Base-by-base conservation (phyloP, 148 eudicot genomes). In the Rhododendron molle region DNA sequence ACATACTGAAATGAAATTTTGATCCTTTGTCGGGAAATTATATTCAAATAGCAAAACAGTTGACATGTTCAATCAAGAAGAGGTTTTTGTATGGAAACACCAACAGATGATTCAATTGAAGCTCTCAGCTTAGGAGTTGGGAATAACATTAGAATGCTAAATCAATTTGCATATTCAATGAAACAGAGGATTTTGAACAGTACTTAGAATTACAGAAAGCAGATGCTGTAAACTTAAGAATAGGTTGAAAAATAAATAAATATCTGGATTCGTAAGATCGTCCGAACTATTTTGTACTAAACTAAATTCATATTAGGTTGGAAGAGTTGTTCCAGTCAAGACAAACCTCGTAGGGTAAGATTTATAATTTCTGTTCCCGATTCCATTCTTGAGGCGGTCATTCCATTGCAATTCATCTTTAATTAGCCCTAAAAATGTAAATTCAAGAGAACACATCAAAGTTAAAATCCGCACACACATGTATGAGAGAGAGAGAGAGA, bases 381-480 rank as follows among this genome's bases (percentile, higher is more conserved):
- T 44, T 20, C 65, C 36, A 38, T 5, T 21, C 18, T 60, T 32
- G 44, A 81, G 69, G 67, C 32, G 1, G 26, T 36, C 30, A 13
- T 60, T 32, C 28, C 73, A 58, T 65, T 52, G 40, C 83, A 81
- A 81, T 34, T 81, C 47, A 80, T 49, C 71, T 58, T 81, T n/a
- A 56, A 56, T 58, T 36, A 60, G 50, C 44, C 73, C 46, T 36
- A 6, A 13, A 60, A 6, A 23, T 60, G 21, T 21, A 11, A 81
- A 81, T 58, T 20, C 38, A 58, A 36, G 30, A 34, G 49, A 81
- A 34, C 43, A 36, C 73, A 56, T 38, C 5, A 36, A 7, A 74
- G 46, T 74, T 74, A 74, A 13, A 20, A 76, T 43, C 4, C 26
- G 2, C 28, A 36, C 23, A 2, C 36, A 18, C 2, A 18, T 3